Conservation (phyloP, 83 land plant genomes). For the Larix sibirica region DNA sequence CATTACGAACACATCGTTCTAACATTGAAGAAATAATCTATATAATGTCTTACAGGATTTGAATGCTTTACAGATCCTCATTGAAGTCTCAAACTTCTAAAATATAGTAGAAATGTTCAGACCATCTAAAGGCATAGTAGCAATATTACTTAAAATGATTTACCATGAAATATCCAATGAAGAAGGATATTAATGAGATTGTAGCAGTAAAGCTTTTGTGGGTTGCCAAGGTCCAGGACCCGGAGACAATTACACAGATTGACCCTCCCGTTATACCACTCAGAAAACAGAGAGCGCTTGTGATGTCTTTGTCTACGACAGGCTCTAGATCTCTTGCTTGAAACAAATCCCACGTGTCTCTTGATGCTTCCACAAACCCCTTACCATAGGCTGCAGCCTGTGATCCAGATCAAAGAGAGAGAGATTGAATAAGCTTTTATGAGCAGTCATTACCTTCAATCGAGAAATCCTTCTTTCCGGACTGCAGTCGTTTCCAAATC, state of each 20-base stretch:
- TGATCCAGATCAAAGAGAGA: too few relatives aligned
- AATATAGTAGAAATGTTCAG: too few relatives aligned
- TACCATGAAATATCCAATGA: constrained; percentile 85
- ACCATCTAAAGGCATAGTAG: too few relatives aligned
- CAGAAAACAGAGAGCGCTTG: constrained; percentile 77
- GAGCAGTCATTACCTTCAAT: not conserved
- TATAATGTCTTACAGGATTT: too few relatives aligned
- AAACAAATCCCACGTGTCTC: constrained; percentile 73
- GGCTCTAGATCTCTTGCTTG: constrained; percentile 39
- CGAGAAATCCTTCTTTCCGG: not conserved
- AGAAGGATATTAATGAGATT: constrained; percentile 63
- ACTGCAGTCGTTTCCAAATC: not conserved
- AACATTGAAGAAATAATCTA: too few relatives aligned
- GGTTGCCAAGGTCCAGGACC: constrained; percentile 70
- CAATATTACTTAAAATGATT: not conserved
- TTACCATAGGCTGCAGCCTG: constrained; percentile 83
- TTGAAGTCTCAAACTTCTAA: too few relatives aligned
- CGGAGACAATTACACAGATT: constrained; percentile 58
- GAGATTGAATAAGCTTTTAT: not conserved
- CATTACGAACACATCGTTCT: too few relatives aligned
- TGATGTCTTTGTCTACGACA: constrained; percentile 76
- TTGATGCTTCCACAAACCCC: constrained; percentile 72
- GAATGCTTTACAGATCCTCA: too few relatives aligned
- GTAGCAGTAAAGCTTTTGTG: constrained; percentile 59
- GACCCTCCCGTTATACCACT: constrained; percentile 80